These are phyloP conservation scores for Odontarrhena argentea DNA, from an alignment of 345 rosid species.

Conservation along the genomic window DNA sequence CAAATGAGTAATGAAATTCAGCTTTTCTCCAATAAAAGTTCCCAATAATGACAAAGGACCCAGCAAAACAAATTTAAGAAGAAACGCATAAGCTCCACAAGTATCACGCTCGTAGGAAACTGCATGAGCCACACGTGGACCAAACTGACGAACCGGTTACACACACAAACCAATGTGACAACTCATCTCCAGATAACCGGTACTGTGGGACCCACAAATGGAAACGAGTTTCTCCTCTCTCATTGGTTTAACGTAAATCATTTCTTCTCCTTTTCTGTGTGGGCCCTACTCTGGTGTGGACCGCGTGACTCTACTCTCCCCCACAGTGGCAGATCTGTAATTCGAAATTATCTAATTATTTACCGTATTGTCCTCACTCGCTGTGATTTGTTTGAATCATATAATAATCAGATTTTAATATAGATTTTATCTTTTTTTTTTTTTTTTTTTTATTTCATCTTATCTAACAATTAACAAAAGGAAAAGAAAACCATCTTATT, in stretches of 20 bases:
- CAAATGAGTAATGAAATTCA: slow-evolving; percentile 10
- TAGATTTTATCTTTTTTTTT: too few relatives aligned
- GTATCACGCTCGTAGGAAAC: slow-evolving; percentile 44
- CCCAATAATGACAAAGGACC: slow-evolving; percentile 26
- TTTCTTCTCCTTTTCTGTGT: neutral
- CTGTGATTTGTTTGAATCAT: too few relatives aligned
- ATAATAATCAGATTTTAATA: too few relatives aligned
- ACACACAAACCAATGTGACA: slow-evolving; percentile 22
- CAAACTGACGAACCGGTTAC: slow-evolving; percentile 36
- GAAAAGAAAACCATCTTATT: too few relatives aligned
- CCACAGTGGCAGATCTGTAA: too few relatives aligned
- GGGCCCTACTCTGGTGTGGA: too few relatives aligned
- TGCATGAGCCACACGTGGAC: slow-evolving; percentile 47
- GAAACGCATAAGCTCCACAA: slow-evolving; percentile 28
- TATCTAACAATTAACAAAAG: too few relatives aligned
- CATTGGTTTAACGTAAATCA: slow-evolving; percentile 37
- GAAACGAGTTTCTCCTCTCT: neutral
- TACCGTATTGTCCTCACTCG: too few relatives aligned
- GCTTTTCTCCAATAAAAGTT: slow-evolving; percentile 24
- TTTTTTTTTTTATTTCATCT: too few relatives aligned
- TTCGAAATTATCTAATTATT: too few relatives aligned
- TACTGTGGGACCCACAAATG: neutral
- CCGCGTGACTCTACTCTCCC: neutral
- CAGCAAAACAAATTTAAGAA: neutral
- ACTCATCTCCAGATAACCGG: slow-evolving; percentile 38